Conservation (phyloP, 2,329 filamentous ascomycete genomes). For the Exophiala bonariae region DNA sequence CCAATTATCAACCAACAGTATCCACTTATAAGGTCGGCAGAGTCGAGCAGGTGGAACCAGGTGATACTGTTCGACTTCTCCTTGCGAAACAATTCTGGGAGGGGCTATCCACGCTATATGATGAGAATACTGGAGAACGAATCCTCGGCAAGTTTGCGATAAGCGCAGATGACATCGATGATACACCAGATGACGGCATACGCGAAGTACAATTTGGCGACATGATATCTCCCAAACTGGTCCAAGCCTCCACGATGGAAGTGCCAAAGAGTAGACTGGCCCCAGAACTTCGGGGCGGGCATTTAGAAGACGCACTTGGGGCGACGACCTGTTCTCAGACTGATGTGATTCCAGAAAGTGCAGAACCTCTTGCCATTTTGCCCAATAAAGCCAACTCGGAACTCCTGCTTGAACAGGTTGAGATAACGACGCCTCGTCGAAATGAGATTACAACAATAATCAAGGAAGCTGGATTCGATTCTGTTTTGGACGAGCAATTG, state of each 20-base stretch:
- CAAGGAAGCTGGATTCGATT: slow-evolving; percentile 50
- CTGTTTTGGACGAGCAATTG: slow-evolving; percentile 43
- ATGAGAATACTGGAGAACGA: slow-evolving; percentile 68
- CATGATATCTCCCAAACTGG: slow-evolving; percentile 67
- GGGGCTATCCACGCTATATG: slow-evolving; percentile 47
- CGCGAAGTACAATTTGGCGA: slow-evolving; percentile 62
- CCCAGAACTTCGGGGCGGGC: slow-evolving; percentile 5
- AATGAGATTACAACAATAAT: slow-evolving; percentile 48
- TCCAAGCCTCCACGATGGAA: slow-evolving; percentile 43
- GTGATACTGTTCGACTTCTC: slow-evolving; percentile 58
- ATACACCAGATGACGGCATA: slow-evolving; percentile 58
- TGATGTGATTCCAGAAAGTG: slow-evolving; percentile 20
- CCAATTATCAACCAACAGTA: slow-evolving; percentile 47
- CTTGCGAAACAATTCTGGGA: slow-evolving; percentile 55
- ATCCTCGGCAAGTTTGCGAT: slow-evolving; percentile 78
- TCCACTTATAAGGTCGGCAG: slow-evolving; percentile 65
- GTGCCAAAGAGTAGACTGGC: slow-evolving; percentile 28
- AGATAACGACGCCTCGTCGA: slow-evolving; percentile 37
- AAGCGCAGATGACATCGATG: slow-evolving; percentile 57
- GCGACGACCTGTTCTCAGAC: slow-evolving; percentile 20
- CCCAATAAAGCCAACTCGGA: background rate
- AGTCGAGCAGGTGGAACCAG: slow-evolving; percentile 57
- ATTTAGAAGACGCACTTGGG: slow-evolving; percentile 3
- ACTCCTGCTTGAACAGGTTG: slow-evolving; percentile 8
- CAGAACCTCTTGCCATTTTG: slow-evolving; percentile 7